Percentiles rank a stretch among this genome's conserved stretches.
phyloP scores from a whole-genome alignment of 2,329 filamentous ascomycete species.

The Fusarium incarnatum region DNA sequence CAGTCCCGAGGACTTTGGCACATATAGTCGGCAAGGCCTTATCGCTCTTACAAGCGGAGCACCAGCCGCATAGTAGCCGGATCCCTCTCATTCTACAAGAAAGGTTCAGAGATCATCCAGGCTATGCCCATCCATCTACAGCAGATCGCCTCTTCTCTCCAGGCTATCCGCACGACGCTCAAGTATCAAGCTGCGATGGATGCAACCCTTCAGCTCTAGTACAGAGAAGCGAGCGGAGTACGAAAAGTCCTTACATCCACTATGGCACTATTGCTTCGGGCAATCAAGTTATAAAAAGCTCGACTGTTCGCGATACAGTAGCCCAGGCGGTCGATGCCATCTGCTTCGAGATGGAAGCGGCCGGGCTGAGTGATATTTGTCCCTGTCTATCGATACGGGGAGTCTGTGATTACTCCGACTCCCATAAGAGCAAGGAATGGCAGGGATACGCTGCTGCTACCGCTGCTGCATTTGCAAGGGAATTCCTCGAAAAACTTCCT shows the following conservation, averaged over 20 bases:
- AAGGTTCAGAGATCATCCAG: rapidly evolving
- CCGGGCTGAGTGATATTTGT: background rate
- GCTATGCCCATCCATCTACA: background rate
- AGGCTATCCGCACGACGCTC: rapidly evolving
- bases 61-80: background rate
- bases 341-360: background rate
- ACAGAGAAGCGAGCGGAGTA: background rate
- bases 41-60: background rate
- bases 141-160: background rate
- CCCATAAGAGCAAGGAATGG: background rate
- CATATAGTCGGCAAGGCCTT: rapidly evolving
- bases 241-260: rapidly evolving
- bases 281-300: background rate
- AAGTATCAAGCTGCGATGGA: background rate
- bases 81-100: background rate
- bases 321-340: background rate
- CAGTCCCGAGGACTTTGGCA: background rate
- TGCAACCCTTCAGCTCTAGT: background rate
- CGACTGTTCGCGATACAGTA: rapidly evolving
- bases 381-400: background rate
- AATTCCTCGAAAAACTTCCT: background rate
- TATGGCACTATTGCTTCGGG: background rate
- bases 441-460: background rate
- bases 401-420: background rate
- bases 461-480: background rate